These are phyloP conservation scores for Backusella parvicylindrica DNA, from an alignment of 192 early-diverging fungal species.

Conservation along the genomic window DNA sequence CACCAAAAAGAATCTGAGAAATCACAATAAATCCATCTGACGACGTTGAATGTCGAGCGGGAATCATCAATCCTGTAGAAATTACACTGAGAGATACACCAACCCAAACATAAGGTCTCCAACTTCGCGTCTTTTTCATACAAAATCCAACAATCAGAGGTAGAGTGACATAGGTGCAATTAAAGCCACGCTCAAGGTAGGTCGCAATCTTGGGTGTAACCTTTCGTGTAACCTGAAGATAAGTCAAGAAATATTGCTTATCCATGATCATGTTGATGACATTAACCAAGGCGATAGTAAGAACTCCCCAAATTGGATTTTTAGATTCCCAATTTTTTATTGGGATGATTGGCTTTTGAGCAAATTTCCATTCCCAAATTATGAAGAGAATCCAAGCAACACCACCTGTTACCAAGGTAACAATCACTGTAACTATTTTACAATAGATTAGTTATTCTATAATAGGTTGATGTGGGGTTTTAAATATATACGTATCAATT, in stretches of 20 bases:
- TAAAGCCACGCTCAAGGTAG: constrained; percentile 17
- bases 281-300: constrained; percentile 7
- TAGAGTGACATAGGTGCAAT: constrained; percentile 2
- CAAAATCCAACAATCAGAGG: constrained; percentile 11
- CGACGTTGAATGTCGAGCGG: constrained; percentile 9
- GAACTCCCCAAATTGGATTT: constrained; percentile 9
- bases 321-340: constrained; percentile 1
- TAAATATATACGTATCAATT: too few relatives aligned
- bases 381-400: constrained; percentile 4
- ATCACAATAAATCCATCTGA: constrained; percentile 20
- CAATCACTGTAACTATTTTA: background rate
- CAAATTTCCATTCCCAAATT: constrained; percentile 15
- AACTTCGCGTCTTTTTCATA: constrained; percentile 3
- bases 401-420: constrained; percentile 11
- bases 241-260: constrained; percentile 11
- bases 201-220: constrained; percentile 9
- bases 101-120: constrained; percentile 13
- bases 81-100: constrained; percentile 14
- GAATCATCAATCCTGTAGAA: constrained; percentile 26
- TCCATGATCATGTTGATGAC: constrained; percentile 5
- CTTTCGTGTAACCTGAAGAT: constrained; percentile 15
- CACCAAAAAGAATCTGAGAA: constrained; percentile 15
- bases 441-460: background rate
- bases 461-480: background rate
- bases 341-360: constrained; percentile 10